Conservation (phyloP, 2,329 filamentous ascomycete species). For the Orbilia ellipsospora region DNA sequence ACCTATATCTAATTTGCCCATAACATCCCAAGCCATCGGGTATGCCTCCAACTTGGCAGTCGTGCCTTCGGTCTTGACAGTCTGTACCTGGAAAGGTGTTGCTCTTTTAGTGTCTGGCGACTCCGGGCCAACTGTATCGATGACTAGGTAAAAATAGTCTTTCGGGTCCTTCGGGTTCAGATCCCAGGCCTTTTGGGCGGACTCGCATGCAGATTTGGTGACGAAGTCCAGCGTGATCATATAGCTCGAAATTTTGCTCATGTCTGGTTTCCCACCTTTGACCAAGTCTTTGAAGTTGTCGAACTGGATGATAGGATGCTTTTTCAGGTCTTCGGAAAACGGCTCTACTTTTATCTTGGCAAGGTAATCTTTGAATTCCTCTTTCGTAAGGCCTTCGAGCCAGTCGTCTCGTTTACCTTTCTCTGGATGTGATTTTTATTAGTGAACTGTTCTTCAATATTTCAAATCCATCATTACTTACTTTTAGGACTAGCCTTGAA, state of each 20-base stretch:
- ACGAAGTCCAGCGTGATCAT: slow-evolving; percentile 2
- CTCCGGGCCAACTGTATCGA: neutral
- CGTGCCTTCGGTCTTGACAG: neutral
- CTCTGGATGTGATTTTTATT: neutral
- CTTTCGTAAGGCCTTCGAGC: slow-evolving; percentile 1
- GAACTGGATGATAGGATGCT: slow-evolving; percentile 17
- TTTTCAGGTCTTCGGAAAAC: slow-evolving; percentile 13
- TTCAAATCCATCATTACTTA: no score
- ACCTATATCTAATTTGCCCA: slow-evolving; percentile 20
- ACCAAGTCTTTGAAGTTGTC: slow-evolving; percentile 13
- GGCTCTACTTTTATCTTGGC: slow-evolving; percentile 14
- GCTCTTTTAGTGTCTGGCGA: neutral
- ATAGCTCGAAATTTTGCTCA: no score
- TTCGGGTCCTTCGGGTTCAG: slow-evolving; percentile 6
- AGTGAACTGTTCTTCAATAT: no score
- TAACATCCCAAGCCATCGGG: slow-evolving; percentile 24
- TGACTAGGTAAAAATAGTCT: slow-evolving; percentile 10
- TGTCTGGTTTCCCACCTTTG: neutral
- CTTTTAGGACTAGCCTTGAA: no score
- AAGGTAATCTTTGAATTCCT: slow-evolving; percentile 4
- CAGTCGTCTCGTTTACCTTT: neutral
- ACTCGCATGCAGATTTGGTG: neutral
- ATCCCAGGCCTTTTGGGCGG: neutral
- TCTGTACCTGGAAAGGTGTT: slow-evolving; percentile 17
- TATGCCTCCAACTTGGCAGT: slow-evolving; percentile 8